A percentile compares a stretch with the other conserved stretches of the same genome.
Conservation (phyloP, 2,329 filamentous ascomycete species). For the Ascochyta rabiei region DNA sequence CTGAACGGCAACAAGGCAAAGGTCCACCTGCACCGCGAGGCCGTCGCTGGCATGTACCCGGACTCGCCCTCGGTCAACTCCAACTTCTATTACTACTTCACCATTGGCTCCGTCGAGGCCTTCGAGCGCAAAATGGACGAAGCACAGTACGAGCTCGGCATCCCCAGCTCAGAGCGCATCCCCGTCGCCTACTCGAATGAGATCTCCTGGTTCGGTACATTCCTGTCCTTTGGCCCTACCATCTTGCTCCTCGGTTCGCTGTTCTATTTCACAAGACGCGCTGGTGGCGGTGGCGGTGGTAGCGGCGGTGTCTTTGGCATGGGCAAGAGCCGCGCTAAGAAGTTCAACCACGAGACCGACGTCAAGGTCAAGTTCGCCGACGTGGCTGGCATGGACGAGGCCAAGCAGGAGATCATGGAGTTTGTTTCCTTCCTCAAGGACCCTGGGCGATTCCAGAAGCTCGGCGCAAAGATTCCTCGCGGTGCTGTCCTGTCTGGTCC, state of each 20-base stretch:
- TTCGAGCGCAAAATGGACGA: constrained; percentile 90
- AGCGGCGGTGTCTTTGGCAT: constrained; percentile 90
- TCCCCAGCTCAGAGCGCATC: constrained; percentile 86
- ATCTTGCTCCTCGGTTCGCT: constrained; percentile 83
- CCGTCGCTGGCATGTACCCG: constrained; percentile 73
- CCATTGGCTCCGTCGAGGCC: constrained; percentile 89
- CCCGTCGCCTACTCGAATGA: constrained; percentile 87
- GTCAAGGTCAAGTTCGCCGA: constrained; percentile 97
- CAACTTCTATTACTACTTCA: constrained; percentile 88
- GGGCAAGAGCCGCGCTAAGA: constrained; percentile 92
- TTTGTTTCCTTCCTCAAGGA: constrained; percentile 97
- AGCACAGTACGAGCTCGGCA: constrained; percentile 84
- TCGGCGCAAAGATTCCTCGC: constrained; percentile 96
- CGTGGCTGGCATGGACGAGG: constrained; percentile 97
- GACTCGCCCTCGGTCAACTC: constrained; percentile 72
- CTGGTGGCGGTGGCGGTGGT: constrained; percentile 67
- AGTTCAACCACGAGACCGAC: constrained; percentile 95
- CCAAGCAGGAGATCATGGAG: constrained; percentile 98
- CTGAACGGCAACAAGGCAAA: constrained; percentile 78
- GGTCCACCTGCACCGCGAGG: constrained; percentile 79
- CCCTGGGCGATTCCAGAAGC: constrained; percentile 87
- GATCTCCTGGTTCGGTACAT: constrained; percentile 71
- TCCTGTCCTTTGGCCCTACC: constrained; percentile 86
- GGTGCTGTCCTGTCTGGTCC: constrained; percentile 97
- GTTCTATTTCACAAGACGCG: constrained; percentile 78